phyloP scores from a whole-genome alignment of 176 grass and related monocot genomes.

The Juncus inflexus region DNA sequence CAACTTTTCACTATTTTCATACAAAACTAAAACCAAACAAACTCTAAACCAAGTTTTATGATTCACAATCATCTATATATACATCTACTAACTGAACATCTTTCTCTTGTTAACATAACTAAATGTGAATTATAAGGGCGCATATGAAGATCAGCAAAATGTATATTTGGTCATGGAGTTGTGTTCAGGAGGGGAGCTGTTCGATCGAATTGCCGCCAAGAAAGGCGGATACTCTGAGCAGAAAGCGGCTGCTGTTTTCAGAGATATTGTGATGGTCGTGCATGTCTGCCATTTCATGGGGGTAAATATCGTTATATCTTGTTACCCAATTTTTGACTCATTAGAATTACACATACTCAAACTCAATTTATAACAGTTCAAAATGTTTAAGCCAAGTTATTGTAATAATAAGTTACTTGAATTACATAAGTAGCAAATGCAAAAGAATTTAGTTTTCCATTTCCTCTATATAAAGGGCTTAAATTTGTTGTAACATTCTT shows the following conservation, averaged over 20 bases:
- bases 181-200: conserved; percentile 87
- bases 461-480: too few relatives aligned
- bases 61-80: neutral
- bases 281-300: conserved; percentile 95
- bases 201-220: conserved; percentile 65
- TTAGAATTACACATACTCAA: too few relatives aligned
- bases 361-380: too few relatives aligned
- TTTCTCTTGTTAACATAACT: conserved; percentile 5
- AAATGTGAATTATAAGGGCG: conserved; percentile 33
- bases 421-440: too few relatives aligned
- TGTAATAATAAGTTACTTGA: too few relatives aligned
- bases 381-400: too few relatives aligned
- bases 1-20: too few relatives aligned
- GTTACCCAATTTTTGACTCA: too few relatives aligned
- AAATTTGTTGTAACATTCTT: too few relatives aligned
- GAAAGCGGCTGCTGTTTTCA: conserved; percentile 54
- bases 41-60: too few relatives aligned
- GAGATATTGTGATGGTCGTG: conserved; percentile 61
- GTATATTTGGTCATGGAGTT: conserved; percentile 91
- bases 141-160: conserved; percentile 52
- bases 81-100: neutral
- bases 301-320: conserved; percentile 23
- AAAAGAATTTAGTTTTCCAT: too few relatives aligned
- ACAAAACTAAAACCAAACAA: too few relatives aligned
- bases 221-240: conserved; percentile 62